Evolutionary conservation across 768 basidiomycete species (phyloP), one percentile per base, ranked within the genome.

Genomic region (Lactarius tabidus): DNA sequence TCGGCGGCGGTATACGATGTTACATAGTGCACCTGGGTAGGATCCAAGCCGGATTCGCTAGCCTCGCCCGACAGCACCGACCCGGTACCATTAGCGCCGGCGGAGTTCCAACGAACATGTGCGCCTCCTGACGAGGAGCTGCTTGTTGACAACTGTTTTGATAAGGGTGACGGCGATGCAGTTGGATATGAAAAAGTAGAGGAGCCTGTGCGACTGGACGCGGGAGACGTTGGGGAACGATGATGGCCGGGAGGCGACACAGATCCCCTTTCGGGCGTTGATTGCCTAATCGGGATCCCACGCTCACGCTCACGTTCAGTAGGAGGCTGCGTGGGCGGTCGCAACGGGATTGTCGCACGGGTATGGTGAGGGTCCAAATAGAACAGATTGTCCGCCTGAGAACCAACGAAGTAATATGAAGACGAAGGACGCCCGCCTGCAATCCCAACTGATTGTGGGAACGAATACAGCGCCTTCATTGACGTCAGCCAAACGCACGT

Each of bases 391-490:
- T 95, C 90, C 3, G 87, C 89, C 73, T 99, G 96, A 0, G 88
- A 83, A 18, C 93, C 96, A 56, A 99, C 91, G 72, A 99, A 99
- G 75, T 98, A 99, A 75, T 97, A 98, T 0, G 95, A 97, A 0
- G 93, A 95, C n/a, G 91, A 91, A 0, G 96, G 97, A 26, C 97
- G 84, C 2, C 96, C 96, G 43, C 97, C 96, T 0, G 96, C 95
- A 60, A 99, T 98, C 45, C 96, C 97, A 41, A 97, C 90, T 2
- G 90, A 93, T 77, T 98, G 96, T 0, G 95, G 95, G 75, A 95
- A 93, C 0, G 90, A 91, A 74, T 95, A 98, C 36, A 98, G 75
- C 29, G 84, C 80, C 94, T 96, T 70, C 7, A n/a, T 38, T 23
- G 31, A 55, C 26, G 38, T 64, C 20, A 39, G 59, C 17, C 15